phyloP scores from a whole-genome alignment of 345 rosid species.

The Garcia nutans region DNA sequence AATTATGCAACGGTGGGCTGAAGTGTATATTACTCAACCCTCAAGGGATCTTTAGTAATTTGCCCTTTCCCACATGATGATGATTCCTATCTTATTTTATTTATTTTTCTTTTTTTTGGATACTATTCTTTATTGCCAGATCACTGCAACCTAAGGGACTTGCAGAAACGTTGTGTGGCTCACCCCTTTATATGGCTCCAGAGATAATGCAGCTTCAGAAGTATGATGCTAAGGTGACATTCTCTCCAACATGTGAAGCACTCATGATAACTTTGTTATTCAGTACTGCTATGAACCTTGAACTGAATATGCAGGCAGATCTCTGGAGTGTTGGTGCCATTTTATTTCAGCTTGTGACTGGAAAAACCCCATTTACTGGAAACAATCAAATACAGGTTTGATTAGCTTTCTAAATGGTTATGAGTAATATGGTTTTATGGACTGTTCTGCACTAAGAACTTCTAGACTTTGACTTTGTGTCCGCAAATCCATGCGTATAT shows the following conservation, averaged over 20 bases:
- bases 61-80: background rate
- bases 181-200: slow-evolving; percentile 99
- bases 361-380: slow-evolving; percentile 93
- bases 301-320: slow-evolving; percentile 82
- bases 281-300: slow-evolving; percentile 36
- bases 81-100: background rate
- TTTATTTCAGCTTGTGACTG: slow-evolving; percentile 89
- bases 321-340: slow-evolving; percentile 99
- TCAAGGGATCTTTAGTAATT: background rate
- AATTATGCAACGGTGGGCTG: too few species aligned
- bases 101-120: background rate
- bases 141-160: slow-evolving; percentile 89
- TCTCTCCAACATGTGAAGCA: slow-evolving; percentile 8
- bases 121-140: slow-evolving; percentile 42
- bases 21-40: background rate
- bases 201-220: slow-evolving; percentile 98
- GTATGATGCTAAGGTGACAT: slow-evolving; percentile 94
- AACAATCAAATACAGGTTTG: slow-evolving; percentile 81
- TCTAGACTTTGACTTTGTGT: background rate
- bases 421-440: background rate
- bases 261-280: slow-evolving; percentile 4
- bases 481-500: too few species aligned
- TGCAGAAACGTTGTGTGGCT: slow-evolving; percentile 97
- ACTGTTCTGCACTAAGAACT: background rate
- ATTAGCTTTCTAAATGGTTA: slow-evolving; percentile 10